Percentiles rank a stretch among this genome's conserved stretches.
Conservation (phyloP, 2,329 filamentous ascomycete genomes). For the Scopulariopsis brevicaulis region DNA sequence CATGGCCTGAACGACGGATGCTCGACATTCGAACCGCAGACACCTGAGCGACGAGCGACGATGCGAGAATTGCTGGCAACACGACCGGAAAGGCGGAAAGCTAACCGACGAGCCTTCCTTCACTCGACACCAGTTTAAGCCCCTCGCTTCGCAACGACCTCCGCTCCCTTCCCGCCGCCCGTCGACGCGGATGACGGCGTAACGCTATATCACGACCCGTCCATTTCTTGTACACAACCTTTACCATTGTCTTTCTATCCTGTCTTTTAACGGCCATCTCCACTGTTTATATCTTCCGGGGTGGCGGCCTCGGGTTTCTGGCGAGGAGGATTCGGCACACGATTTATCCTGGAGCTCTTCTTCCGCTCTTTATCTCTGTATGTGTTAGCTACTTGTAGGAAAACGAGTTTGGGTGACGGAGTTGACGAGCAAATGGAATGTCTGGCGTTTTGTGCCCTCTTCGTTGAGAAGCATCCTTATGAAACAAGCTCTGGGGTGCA, state of each 20-base stretch:
- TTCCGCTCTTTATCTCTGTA: neutral
- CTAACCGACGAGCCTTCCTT: neutral
- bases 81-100: neutral
- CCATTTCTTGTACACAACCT: neutral
- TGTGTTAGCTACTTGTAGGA: constrained; percentile 1
- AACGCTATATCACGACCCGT: neutral
- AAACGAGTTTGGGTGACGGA: neutral
- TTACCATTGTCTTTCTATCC: neutral
- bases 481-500: neutral
- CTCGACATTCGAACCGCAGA: neutral
- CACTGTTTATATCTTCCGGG: neutral
- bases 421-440: neutral
- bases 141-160: neutral
- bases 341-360: neutral
- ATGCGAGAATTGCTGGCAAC: neutral
- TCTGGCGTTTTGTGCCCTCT: neutral
- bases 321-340: neutral
- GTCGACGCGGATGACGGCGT: neutral
- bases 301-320: neutral
- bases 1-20: neutral
- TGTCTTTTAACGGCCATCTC: neutral
- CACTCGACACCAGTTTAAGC: neutral
- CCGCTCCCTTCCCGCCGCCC: neutral
- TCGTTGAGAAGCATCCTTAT: neutral
- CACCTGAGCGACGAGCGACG: neutral